Evolutionary conservation across 1,284 basidiomycete species (phyloP), one percentile per base, ranked within the genome.

Genomic region (Pisolithus thermaeus): DNA sequence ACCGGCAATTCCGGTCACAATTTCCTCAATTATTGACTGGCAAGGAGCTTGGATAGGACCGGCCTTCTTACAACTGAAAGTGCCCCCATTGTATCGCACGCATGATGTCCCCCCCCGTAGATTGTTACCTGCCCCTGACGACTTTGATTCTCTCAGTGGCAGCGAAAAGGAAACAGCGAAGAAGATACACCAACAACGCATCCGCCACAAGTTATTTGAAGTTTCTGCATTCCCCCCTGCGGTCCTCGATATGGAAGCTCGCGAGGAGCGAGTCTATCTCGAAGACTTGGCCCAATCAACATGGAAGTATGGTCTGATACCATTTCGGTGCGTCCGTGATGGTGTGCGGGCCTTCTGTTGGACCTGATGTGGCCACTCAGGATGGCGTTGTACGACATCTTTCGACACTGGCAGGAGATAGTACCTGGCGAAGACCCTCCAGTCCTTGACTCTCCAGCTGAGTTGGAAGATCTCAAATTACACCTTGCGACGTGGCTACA

Each of bases 21-120:
- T 58, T 22, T 52, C 41, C 36, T 53, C 52, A 23, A 49, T 60
- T 23, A 60, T 60, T 43, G 58, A 60, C 45, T 60, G 59, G 59
- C 58, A 59, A 40, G 50, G 49, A 14, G 38, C 43, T 3, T 54
- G 45, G 23, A 50, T 56, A 27, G 54, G 54, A 27, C 58, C 56
- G 18, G 49, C 49, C 3, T 56, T 58, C 42, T 49, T 56, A 35
- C 50, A 52, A 45, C 35, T 52, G 35, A 7, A 47, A 30, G 41
- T 50, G 4, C 49, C 49, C 1, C 28, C 49, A 4, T 28, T 50
- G 30, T 50, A 36, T 50, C 41, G 41, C 32, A 50, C 23, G 49
- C 3, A 35, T 37, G 49, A 16, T 37, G 41, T 45, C 7, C 49
- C 49, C 7, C 41, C 42, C 28, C 28, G 42, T 36, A 25, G 14